A percentile compares a stretch with the other conserved stretches of the same genome.
These are phyloP conservation scores for Verticillium tricorpus DNA, from an alignment of 2,329 filamentous ascomycete genomes.

Conservation along the genomic window DNA sequence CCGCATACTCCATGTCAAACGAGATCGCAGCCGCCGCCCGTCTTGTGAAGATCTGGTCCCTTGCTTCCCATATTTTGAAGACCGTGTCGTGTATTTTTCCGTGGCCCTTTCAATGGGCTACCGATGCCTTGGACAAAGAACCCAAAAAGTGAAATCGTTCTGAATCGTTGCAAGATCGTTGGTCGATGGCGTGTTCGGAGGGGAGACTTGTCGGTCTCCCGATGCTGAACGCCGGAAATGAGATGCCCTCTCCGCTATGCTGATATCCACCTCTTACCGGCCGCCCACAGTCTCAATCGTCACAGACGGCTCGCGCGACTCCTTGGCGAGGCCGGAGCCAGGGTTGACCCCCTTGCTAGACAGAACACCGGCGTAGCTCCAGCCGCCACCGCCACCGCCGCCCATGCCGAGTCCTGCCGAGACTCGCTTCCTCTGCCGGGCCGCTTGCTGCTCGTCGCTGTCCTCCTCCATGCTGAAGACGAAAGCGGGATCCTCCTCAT, in stretches of 20 bases:
- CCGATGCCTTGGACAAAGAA: neutral
- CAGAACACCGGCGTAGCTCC: slow-evolving; percentile 12
- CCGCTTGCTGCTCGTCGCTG: slow-evolving; percentile 43
- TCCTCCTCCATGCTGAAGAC: slow-evolving; percentile 64
- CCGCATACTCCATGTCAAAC: neutral
- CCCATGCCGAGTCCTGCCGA: slow-evolving; percentile 38
- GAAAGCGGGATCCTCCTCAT: slow-evolving; percentile 60
- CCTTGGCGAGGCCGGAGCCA: slow-evolving; percentile 10
- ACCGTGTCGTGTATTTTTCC: slow-evolving; percentile 2
- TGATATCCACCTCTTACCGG: slow-evolving; percentile 7
- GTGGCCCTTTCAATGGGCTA: neutral
- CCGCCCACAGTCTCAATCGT: slow-evolving; percentile 14
- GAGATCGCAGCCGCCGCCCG: neutral
- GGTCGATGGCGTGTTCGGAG: slow-evolving; percentile 7
- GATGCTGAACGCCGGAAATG: slow-evolving; percentile 3
- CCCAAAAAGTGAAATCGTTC: neutral
- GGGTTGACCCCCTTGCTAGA: slow-evolving; percentile 5
- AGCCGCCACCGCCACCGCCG: slow-evolving; percentile 22
- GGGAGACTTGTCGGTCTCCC: neutral
- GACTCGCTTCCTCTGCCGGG: slow-evolving; percentile 42
- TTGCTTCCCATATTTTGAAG: neutral
- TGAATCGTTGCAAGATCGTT: neutral
- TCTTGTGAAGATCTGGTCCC: neutral
- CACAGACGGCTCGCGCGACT: slow-evolving; percentile 13
- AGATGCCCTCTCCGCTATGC: slow-evolving; percentile 9